Evolutionary conservation across 2,329 filamentous ascomycete species (phyloP).

Genomic region (Sporothrix variecibatus): DNA sequence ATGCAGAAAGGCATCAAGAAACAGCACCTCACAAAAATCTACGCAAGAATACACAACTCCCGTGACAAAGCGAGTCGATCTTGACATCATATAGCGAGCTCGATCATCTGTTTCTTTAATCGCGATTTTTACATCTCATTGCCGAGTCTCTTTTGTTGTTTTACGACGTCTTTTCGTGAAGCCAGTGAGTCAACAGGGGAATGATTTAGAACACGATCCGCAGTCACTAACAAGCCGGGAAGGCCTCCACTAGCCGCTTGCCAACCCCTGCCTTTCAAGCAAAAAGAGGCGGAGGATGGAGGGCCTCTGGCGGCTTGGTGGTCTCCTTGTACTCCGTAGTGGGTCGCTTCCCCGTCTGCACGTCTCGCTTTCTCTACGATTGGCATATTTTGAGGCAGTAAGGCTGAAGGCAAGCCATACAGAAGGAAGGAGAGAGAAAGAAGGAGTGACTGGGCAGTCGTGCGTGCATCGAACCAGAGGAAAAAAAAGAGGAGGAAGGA

Average conservation of each 20-base stretch:
- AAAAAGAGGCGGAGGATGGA: background rate
- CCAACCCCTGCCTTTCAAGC: background rate
- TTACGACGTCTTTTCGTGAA: background rate
- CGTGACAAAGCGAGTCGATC: background rate
- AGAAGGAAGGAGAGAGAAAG: background rate
- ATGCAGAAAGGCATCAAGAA: background rate
- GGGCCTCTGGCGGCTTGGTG: background rate
- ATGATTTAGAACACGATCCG: background rate
- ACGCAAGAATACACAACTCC: background rate
- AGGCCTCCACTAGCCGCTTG: background rate
- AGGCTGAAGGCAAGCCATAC: conserved; percentile 10
- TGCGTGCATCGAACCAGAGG: background rate
- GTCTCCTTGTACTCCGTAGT: background rate
- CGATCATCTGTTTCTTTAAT: background rate
- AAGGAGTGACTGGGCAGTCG: background rate
- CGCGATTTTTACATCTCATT: background rate
- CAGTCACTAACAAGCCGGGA: background rate
- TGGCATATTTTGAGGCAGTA: background rate
- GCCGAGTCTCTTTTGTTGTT: background rate
- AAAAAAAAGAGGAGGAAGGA: background rate
- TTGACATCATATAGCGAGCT: background rate
- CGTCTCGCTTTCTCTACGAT: background rate
- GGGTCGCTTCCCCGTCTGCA: background rate
- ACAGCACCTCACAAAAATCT: background rate
- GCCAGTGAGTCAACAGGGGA: background rate